A percentile compares a stretch with the other conserved stretches of the same genome.
Evolutionary conservation across 257 asterid species (phyloP).

Genomic region (Salvia splendens): DNA sequence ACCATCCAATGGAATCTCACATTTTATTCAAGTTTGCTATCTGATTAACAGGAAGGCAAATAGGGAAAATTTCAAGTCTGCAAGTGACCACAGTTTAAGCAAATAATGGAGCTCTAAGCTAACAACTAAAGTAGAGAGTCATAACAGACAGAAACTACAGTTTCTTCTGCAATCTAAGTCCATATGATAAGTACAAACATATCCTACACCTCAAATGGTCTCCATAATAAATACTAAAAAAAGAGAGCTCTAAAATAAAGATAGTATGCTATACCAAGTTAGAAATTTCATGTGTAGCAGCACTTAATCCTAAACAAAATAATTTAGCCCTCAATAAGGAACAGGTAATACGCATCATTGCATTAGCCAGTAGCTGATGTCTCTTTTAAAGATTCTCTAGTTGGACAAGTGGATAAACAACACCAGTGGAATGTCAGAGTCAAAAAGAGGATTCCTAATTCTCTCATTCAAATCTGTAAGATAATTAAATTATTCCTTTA

Average conservation of each 20-base stretch:
- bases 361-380: conserved; percentile 17
- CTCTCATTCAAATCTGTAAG: neutral
- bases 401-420: conserved; percentile 21
- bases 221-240: neutral
- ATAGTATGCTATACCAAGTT: neutral
- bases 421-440: neutral
- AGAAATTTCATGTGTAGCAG: conserved; percentile 1
- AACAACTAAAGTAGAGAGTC: neutral
- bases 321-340: neutral
- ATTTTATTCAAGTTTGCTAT: neutral
- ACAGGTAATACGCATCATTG: conserved; percentile 1
- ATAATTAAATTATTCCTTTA: neutral
- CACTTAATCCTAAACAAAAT: neutral
- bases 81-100: conserved; percentile 12
- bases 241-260: neutral
- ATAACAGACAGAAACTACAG: conserved; percentile 22
- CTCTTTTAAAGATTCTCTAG: conserved; percentile 12
- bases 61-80: neutral
- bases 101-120: conserved; percentile 3
- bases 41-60: neutral
- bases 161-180: conserved; percentile 23
- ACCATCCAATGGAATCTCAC: neutral
- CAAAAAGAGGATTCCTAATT: neutral
- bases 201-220: conserved; percentile 9
- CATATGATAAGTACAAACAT: conserved; percentile 2